Evolutionary conservation across 1,284 basidiomycete genomes (phyloP), one percentile per base, ranked within the genome.

Genomic region (Tilletia setariae): DNA sequence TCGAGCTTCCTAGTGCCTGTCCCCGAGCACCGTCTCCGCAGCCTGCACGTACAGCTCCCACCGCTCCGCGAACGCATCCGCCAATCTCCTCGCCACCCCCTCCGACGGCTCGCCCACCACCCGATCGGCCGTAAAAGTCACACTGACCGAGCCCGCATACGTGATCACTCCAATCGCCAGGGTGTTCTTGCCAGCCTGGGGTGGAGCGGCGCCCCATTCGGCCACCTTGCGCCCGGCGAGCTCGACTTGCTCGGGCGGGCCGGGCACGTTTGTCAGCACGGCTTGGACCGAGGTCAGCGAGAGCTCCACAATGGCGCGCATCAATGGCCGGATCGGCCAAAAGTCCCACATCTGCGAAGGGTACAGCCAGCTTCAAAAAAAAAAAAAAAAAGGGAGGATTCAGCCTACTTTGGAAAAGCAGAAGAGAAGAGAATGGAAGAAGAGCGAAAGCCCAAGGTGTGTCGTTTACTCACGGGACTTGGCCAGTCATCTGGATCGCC

Each of bases 251-350:
- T 71, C 72, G 19, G 71, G 68, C 1, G 77, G 77, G 21, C 80
- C 80, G 16, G 80, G 79, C 13, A 82, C 79, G 53, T 82, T 82
- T 25, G 79, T 82, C 19, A 80, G 68, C 2, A 82, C 76, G 9
- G 78, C 79, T 1, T 72, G 74, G 42, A 76, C 72, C 2, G 49
- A 72, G 8, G 71, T 69, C n/a, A 78, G 47, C 25, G 69, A 53
- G 44, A 51, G 44, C 13, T 64, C 62, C 1, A 53, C 23, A n/a
- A 15, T 13, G 8, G 32, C 23, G 15, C 53, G 53, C 53, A 56
- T 56, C 19, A 56, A 13, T 4, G 53, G 53, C 32, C 53, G 11
- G 16, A 56, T 13, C 19, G 53, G 53, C 53, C 53, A 56, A 23
- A 56, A 56, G 53, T 56, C 53, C 53, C 53, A 56, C 53, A 56